phyloP scores from a whole-genome alignment of 2,329 filamentous ascomycete species.

The Chaetomiaceae sp. region DNA sequence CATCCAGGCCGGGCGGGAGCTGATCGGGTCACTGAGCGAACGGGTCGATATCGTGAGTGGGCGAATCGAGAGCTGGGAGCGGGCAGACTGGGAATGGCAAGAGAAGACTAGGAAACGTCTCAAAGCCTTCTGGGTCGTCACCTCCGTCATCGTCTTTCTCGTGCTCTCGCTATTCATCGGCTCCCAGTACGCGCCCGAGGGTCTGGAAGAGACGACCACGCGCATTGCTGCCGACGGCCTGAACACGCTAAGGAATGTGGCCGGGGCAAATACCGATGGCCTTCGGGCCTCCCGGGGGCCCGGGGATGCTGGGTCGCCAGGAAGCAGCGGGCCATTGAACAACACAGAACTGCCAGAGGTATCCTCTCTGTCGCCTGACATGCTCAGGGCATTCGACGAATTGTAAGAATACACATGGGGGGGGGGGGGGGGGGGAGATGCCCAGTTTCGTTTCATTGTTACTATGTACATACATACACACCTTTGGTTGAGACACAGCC shows the following conservation, averaged over 20 bases:
- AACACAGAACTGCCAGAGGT: conserved; percentile 1
- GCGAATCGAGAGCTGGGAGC: conserved; percentile 64
- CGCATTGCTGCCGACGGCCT: conserved; percentile 18
- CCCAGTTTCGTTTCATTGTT: neutral
- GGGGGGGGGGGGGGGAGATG: neutral
- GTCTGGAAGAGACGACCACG: conserved; percentile 9
- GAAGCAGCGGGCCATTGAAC: neutral
- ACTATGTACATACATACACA: no score
- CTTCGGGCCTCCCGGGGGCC: conserved; percentile 4
- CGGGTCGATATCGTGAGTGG: conserved; percentile 61
- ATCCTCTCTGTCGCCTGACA: conserved; percentile 27
- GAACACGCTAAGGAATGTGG: conserved; percentile 10
- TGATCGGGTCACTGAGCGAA: conserved; percentile 55
- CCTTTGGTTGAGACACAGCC: neutral
- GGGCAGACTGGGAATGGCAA: conserved; percentile 62
- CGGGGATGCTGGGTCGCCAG: neutral
- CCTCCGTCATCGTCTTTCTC: conserved; percentile 45
- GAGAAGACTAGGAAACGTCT: conserved; percentile 61
- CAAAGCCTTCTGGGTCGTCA: conserved; percentile 59
- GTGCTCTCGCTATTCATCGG: conserved; percentile 42
- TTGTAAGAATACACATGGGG: conserved; percentile 31
- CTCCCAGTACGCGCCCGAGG: conserved; percentile 31
- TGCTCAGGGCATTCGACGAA: conserved; percentile 45
- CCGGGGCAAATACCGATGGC: conserved; percentile 1
- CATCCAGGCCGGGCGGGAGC: conserved; percentile 55